Evolutionary conservation across 2,329 filamentous ascomycete species (phyloP), one percentile per base, ranked within the genome.

Genomic region (Cladophialophora psammophila): DNA sequence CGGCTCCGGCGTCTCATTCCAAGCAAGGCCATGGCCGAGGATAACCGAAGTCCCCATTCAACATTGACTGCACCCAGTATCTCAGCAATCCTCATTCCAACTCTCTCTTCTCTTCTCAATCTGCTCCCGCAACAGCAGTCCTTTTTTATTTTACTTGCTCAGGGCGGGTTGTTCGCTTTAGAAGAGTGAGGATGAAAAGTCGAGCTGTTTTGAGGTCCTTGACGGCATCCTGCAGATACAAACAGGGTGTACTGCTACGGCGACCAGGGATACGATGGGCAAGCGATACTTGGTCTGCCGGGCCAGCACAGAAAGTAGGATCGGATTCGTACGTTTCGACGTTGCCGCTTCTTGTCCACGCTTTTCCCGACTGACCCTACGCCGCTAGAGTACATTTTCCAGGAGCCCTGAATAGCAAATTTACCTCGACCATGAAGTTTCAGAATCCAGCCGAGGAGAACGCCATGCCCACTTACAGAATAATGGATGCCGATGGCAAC

Each of bases 381-480:
- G 9, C 6, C 32, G 61, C 48, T 35, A 88, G 86, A 65, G 84
- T 88, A 10, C 82, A 87, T 63, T 99, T 99, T 73, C 95, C 95
- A 0, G 95, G 95, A n/a, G 95, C 95, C 0, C 84, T 98, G 60
- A 94, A 97, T 78, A 97, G 93, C 77, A 92, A 92, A 69, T 99
- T 99, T 80, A 96, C 92, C 4, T 90, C 87, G 71, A 84, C 85
- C 0, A 89, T 98, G 79, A 83, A 86, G 48, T 98, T 97, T 79
- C 87, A 92, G 63, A 86, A 87, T 58, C 91, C 94, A 0, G 86
- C 89, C 48, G 87, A 89, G 60, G 86, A 90, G 73, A 84, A 88
- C 38, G 90, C 93, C 5, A 91, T 99, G 76, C 88, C 94, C 32
- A 98, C 95, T 4, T 99, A 96, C 82, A 91, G 95, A 57, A 89